These are phyloP conservation scores for Dendrobium huoshanense DNA, from an alignment of 106 monocot species.

Conservation along the genomic window DNA sequence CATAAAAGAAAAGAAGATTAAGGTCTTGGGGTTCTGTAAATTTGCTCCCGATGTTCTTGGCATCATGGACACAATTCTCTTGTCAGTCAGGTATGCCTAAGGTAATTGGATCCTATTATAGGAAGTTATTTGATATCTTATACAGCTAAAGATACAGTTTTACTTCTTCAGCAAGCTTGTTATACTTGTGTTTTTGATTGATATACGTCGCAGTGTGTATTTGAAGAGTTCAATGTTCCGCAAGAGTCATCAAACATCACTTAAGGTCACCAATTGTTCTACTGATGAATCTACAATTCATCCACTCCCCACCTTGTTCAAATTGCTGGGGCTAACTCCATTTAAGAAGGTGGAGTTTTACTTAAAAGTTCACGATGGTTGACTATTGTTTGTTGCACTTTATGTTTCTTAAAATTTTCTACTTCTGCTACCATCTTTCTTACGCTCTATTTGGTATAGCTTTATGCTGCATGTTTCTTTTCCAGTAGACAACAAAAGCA, in stretches of 20 bases:
- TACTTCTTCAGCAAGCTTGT: background rate
- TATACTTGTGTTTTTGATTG: background rate
- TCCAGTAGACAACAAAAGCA: background rate
- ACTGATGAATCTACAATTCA: constrained; percentile 52
- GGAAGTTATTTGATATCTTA: background rate
- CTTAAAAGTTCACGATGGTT: background rate
- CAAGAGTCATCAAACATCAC: constrained; percentile 29
- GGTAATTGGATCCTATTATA: constrained; percentile 2
- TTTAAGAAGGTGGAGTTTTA: constrained; percentile 53
- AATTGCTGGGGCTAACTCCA: constrained; percentile 65
- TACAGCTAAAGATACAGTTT: background rate
- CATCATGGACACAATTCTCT: constrained; percentile 73
- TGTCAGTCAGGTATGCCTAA: constrained; percentile 67
- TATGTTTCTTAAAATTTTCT: background rate
- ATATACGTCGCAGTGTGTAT: constrained; percentile 47
- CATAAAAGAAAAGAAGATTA: constrained; percentile 50
- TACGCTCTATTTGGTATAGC: background rate
- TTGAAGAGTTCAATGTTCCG: constrained; percentile 62
- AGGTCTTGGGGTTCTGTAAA: constrained; percentile 49
- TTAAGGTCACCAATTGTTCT: constrained; percentile 22
- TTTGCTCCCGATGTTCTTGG: constrained; percentile 54
- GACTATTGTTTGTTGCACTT: background rate
- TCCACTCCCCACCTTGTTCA: constrained; percentile 67
- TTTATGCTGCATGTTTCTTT: background rate
- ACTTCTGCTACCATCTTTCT: background rate